Base-by-base conservation (phyloP, 2,329 filamentous ascomycete genomes). In the Verticillium klebahnii region DNA sequence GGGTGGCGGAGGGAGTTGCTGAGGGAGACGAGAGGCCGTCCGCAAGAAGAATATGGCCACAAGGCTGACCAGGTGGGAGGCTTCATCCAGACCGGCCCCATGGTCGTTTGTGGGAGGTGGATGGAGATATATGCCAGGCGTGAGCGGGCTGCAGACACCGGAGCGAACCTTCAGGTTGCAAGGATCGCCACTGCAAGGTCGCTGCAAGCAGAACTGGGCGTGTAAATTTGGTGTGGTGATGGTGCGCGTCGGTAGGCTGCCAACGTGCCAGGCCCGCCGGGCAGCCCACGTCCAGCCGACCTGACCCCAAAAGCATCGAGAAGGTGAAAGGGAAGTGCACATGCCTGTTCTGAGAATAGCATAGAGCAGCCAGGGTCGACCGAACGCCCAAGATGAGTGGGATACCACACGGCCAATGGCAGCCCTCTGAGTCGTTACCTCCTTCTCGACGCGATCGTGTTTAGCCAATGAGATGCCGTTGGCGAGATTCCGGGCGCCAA, bases 401-500 rank as follows among this genome's bases (percentile, higher is more conserved):
- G n/a, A n/a, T n/a, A n/a, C n/a, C n/a, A n/a, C n/a, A n/a, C n/a
- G n/a, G n/a, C n/a, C n/a, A n/a, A n/a, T n/a, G n/a, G n/a, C n/a
- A n/a, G n/a, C n/a, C n/a, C n/a, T n/a, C n/a, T n/a, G n/a, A n/a
- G n/a, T n/a, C n/a, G n/a, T n/a, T n/a, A n/a, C n/a, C n/a, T n/a
- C n/a, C n/a, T n/a, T n/a, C n/a, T n/a, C n/a, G 25, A 29, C 57
- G 29, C n/a, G 37, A 40, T 15, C 15, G 23, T 1, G 19, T 7
- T 15, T 2, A 15, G 17, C 57, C 57, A 58, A 58, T 58, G 25
- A 40, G 23, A 3, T 3, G 15, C 8, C 7, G 23, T 14, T 19
- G 9, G 57, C 37, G 23, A 5, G 34, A 25, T 23, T 32, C 34
- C 58, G 32, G 60, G 64, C 64, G 62, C 64, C 62, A 65, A 65